Base-by-base conservation (phyloP, 1,139 yeast species). In the Magnusiomyces paraingens region DNA sequence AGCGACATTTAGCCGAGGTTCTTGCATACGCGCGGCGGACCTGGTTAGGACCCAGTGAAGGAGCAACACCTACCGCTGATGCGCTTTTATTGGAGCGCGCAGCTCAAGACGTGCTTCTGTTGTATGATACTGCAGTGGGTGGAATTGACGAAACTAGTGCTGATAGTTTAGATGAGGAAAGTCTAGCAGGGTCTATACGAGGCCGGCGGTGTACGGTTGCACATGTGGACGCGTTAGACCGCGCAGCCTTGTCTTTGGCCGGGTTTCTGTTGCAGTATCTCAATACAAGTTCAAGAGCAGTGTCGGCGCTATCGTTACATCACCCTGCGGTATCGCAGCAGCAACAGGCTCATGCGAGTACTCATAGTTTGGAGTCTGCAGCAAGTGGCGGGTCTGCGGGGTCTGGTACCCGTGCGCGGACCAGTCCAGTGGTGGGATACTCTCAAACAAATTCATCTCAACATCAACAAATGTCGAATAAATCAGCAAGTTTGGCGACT, bases 241-340 rank as follows among this genome's bases (percentile, higher is more conserved):
- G 64, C n/a, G 66, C 63, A 2, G 64, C 66, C 43, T 55, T 65
- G 10, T 64, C 67, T 8, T 54, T 65, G 46, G 58, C 66, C 10
- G 67, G 64, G 38, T 64, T 59, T 51, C 54, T 65, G 20, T 45
- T 59, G 12, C 63, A 63, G 42, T 57, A 47, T 17, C 29, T 58
- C 29, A 55, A 58, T 11, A 41, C 21, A 5, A 18, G 26, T 14
- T 10, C 18, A 12, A 4, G 40, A 3, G 40, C n/a, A 5, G 40
- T 8, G 40, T n/a, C 17, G 4, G 17, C 40, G 40, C 17, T n/a
- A 11, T 12, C 40, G 40, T 5, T 14, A 10, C 36, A 12, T 32
- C 36, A 12, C 12, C 36, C 12, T 32, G 8, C 11, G 40, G 40
- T n/a, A 5, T n/a, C 40, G 40, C 40, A 3, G n/a, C 4, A 4